Percentiles rank a stretch among this genome's conserved stretches.
These are phyloP conservation scores for Scenedesmus sp. DNA, from an alignment of 163 green algal species.

Conservation along the genomic window DNA sequence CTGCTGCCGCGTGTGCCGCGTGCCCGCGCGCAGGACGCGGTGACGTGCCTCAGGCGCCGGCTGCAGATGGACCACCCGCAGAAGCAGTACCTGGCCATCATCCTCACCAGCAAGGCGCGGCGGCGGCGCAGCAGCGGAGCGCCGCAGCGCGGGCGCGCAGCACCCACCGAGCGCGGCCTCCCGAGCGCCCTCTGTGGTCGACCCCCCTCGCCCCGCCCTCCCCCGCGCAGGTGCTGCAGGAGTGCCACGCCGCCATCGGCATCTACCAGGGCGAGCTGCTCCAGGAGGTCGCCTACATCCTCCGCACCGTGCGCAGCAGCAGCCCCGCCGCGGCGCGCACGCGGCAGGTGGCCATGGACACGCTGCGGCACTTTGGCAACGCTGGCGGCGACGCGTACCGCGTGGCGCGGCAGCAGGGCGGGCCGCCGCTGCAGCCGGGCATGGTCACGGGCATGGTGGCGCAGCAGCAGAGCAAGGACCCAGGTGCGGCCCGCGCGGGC, in stretches of 20 bases:
- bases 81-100: slow-evolving; percentile 67
- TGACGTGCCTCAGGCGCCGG: slow-evolving; percentile 50
- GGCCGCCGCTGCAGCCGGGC: not conserved
- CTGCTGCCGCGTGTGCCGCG: not conserved
- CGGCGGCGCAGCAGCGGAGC: no score
- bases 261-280: slow-evolving; percentile 60
- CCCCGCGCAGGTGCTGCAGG: slow-evolving; percentile 55
- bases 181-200: no score
- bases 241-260: slow-evolving; percentile 50
- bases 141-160: no score
- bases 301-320: slow-evolving; percentile 42
- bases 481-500: slow-evolving; percentile 9
- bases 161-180: no score
- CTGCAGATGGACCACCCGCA: slow-evolving; percentile 69
- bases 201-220: no score
- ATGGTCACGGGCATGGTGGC: no score
- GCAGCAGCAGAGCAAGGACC: slow-evolving; percentile 21
- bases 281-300: slow-evolving; percentile 61
- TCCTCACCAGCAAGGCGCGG: slow-evolving; percentile 57
- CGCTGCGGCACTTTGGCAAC: slow-evolving; percentile 58
- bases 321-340: slow-evolving; percentile 27
- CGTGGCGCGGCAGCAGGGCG: slow-evolving; percentile 1
- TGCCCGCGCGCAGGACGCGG: slow-evolving; percentile 20
- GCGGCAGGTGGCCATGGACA: slow-evolving; percentile 57
- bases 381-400: slow-evolving; percentile 52